phyloP scores from a whole-genome alignment of 139 green algal genomes.

The Ulvella scutata region DNA sequence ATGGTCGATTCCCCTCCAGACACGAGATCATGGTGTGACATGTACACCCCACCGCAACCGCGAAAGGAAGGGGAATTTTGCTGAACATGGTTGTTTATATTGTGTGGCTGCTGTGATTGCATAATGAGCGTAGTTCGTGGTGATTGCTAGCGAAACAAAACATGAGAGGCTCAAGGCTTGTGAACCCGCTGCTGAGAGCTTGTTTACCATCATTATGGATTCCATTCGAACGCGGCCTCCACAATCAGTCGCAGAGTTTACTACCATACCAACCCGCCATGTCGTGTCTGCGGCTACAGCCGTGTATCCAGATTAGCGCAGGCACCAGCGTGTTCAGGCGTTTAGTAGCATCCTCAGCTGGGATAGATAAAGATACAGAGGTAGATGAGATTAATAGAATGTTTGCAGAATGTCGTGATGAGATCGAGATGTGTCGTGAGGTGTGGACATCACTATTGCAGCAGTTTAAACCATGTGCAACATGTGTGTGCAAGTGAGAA shows the following conservation, averaged over 20 bases:
- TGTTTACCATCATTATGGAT: neutral
- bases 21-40: too few relatives aligned
- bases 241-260: neutral
- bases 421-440: constrained; percentile 33
- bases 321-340: neutral
- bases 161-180: too few relatives aligned
- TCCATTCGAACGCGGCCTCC: neutral
- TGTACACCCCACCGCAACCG: too few relatives aligned
- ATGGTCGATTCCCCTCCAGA: too few relatives aligned
- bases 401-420: constrained; percentile 31
- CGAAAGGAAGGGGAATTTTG: too few relatives aligned
- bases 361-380: constrained; percentile 5
- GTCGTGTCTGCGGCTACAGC: neutral
- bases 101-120: too few relatives aligned
- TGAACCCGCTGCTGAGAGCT: too few relatives aligned
- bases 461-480: neutral
- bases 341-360: neutral
- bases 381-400: constrained; percentile 23
- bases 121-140: too few relatives aligned
- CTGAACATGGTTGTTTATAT: too few relatives aligned
- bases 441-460: neutral
- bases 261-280: neutral
- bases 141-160: too few relatives aligned
- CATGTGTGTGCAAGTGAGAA: too few relatives aligned
- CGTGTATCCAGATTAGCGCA: neutral